These are phyloP conservation scores for Golubevia sp. DNA, from an alignment of 1,284 basidiomycete species.

Conservation along the genomic window DNA sequence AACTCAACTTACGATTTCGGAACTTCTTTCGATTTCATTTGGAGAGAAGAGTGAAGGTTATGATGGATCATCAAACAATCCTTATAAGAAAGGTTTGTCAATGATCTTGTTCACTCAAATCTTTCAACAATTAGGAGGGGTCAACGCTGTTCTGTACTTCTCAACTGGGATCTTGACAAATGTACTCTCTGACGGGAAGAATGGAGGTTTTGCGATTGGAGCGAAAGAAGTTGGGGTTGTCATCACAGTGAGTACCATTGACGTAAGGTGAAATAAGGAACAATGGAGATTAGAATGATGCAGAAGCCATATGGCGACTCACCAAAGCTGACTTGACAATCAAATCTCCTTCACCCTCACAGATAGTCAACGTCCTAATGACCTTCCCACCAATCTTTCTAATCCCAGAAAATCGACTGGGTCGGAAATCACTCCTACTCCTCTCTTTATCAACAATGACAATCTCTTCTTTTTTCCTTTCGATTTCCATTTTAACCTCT, in stretches of 20 bases:
- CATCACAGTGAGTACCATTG: too few species aligned
- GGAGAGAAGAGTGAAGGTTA: too few species aligned
- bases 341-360: too few species aligned
- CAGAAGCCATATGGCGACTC: too few species aligned
- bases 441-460: slow-evolving; percentile 68
- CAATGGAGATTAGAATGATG: too few species aligned
- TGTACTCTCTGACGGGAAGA: slow-evolving; percentile 57
- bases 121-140: slow-evolving; percentile 35
- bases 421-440: slow-evolving; percentile 63
- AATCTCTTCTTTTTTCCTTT: slow-evolving; percentile 72
- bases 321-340: too few species aligned
- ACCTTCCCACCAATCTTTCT: slow-evolving; percentile 81
- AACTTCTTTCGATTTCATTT: too few species aligned
- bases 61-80: too few species aligned
- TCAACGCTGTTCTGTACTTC: slow-evolving; percentile 77
- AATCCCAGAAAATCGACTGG: slow-evolving; percentile 68
- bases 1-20: too few species aligned
- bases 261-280: too few species aligned
- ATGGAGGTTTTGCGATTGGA: too few species aligned
- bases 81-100: slow-evolving; percentile 15
- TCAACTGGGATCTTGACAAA: slow-evolving; percentile 82
- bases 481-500: slow-evolving; percentile 73
- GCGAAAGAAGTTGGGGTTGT: too few species aligned
- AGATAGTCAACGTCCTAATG: slow-evolving; percentile 72
- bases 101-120: slow-evolving; percentile 47